A percentile compares a stretch with the other conserved stretches of the same genome.
Conservation (phyloP, 2,329 filamentous ascomycete genomes). For the Grosmannia clavigera region DNA sequence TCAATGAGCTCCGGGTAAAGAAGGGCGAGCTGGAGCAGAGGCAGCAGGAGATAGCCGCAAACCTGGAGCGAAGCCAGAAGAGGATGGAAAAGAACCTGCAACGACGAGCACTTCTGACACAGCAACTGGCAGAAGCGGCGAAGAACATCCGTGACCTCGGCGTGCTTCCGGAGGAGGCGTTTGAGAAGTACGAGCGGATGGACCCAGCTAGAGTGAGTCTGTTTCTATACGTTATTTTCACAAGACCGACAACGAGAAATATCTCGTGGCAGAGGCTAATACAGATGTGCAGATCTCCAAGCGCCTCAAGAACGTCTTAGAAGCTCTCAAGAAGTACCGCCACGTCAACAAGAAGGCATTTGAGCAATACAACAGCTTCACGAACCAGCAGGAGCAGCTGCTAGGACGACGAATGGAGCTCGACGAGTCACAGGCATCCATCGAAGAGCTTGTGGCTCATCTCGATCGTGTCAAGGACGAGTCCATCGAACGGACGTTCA, state of each 20-base stretch:
- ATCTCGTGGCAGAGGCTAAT: background rate
- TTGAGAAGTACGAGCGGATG: conserved; percentile 78
- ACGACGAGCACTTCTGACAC: conserved; percentile 67
- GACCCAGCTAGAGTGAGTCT: conserved; percentile 58
- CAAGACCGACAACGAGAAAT: background rate
- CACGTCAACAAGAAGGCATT: conserved; percentile 99
- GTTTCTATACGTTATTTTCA: background rate
- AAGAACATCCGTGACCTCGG: conserved; percentile 88
- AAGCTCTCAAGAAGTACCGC: conserved; percentile 88
- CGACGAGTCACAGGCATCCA: conserved; percentile 72
- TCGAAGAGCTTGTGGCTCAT: conserved; percentile 83
- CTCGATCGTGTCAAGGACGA: conserved; percentile 95
- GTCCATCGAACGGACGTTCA: conserved; percentile 96
- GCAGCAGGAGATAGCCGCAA: conserved; percentile 61
- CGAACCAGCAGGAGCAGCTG: conserved; percentile 76
- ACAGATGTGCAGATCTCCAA: conserved; percentile 33
- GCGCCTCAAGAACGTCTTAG: conserved; percentile 80
- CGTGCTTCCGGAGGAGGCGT: conserved; percentile 85
- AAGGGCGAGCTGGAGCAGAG: conserved; percentile 55
- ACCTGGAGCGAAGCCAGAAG: conserved; percentile 78
- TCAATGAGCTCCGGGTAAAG: conserved; percentile 42
- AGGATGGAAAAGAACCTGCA: conserved; percentile 85
- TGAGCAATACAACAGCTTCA: conserved; percentile 97
- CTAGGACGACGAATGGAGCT: conserved; percentile 77
- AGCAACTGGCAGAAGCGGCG: conserved; percentile 67